Percentiles rank a stretch among this genome's conserved stretches.
phyloP scores from a whole-genome alignment of 805 yeast species.

The Myxozyma kluyveri region DNA sequence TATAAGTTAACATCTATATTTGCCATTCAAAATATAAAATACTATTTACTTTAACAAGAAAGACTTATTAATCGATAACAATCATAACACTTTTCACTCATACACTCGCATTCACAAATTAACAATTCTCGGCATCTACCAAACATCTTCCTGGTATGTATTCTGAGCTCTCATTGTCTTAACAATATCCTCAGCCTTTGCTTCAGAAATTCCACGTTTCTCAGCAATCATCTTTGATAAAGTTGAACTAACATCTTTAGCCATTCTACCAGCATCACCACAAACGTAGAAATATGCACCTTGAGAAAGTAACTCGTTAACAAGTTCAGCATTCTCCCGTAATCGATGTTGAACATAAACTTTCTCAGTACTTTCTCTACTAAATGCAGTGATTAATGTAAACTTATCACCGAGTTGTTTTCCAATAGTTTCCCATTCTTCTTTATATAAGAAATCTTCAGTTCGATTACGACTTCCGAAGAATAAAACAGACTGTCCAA shows the following conservation, averaged over 20 bases:
- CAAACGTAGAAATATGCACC: conserved; percentile 94
- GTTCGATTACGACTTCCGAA: conserved; percentile 80
- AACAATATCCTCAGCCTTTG: conserved; percentile 71
- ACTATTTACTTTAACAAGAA: too few species aligned
- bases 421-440: conserved; percentile 68
- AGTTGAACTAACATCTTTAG: conserved; percentile 80
- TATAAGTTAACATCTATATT: too few species aligned
- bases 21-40: too few species aligned
- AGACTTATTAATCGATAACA: too few species aligned
- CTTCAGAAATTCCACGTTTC: conserved; percentile 61
- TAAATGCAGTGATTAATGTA: conserved; percentile 78
- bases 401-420: conserved; percentile 56
- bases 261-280: conserved; percentile 96
- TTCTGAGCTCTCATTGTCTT: conserved; percentile 78
- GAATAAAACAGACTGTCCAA: conserved; percentile 76
- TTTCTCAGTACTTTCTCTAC: conserved; percentile 65
- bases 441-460: conserved; percentile 80
- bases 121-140: too few species aligned
- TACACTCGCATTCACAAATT: neutral
- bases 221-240: conserved; percentile 60
- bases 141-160: conserved; percentile 94
- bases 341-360: conserved; percentile 85
- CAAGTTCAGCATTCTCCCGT: conserved; percentile 45
- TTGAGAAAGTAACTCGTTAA: conserved; percentile 51
- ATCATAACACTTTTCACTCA: neutral